These are phyloP conservation scores for Corrigiola litoralis DNA, from an alignment of 179 eudicot species.

Conservation along the genomic window DNA sequence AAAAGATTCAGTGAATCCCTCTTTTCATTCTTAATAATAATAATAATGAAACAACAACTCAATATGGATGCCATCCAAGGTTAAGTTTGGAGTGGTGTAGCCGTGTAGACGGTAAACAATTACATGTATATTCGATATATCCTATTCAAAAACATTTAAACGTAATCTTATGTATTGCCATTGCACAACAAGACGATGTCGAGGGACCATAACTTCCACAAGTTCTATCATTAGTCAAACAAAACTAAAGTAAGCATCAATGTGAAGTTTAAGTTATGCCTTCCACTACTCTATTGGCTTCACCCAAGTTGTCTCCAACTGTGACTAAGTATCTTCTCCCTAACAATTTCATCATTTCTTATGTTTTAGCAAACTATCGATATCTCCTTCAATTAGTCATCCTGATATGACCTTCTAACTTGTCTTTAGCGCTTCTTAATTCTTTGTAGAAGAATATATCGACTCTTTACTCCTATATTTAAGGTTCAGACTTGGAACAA, in stretches of 20 bases:
- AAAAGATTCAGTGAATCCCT: too few species aligned
- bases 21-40: too few species aligned
- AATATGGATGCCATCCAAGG: too few species aligned
- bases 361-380: neutral
- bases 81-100: too few species aligned
- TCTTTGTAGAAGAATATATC: slow-evolving; percentile 6
- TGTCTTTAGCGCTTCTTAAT: slow-evolving; percentile 21
- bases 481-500: slow-evolving; percentile 26
- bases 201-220: neutral
- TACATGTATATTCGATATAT: too few species aligned
- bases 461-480: slow-evolving; percentile 24
- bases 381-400: neutral
- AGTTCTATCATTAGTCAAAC: neutral
- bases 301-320: slow-evolving; percentile 14
- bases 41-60: too few species aligned
- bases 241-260: neutral
- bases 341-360: neutral
- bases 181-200: slow-evolving; percentile 3
- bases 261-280: neutral
- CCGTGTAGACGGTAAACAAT: too few species aligned
- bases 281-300: slow-evolving; percentile 1
- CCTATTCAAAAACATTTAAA: too few species aligned
- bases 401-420: slow-evolving; percentile 24
- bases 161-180: too few species aligned
- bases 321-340: neutral